Percentiles rank a stretch among this genome's conserved stretches.
phyloP scores from a whole-genome alignment of 805 yeast species.

The Kuraishia cidri region DNA sequence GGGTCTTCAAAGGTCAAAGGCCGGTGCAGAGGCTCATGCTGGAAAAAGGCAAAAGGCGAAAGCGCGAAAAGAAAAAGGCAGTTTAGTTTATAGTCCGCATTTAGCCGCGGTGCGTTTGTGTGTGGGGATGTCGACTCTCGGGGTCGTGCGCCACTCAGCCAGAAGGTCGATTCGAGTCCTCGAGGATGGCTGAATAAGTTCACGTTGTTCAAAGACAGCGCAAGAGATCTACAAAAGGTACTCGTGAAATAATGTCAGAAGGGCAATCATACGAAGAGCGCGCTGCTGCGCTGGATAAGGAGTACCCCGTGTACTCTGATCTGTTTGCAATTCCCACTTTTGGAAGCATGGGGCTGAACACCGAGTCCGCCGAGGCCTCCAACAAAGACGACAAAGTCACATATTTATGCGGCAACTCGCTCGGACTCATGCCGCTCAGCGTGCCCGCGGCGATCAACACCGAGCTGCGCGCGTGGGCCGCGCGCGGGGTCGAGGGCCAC shows the following conservation, averaged over 20 bases:
- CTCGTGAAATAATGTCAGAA: neutral
- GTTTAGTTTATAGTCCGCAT: too few species aligned
- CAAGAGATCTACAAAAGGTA: neutral
- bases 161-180: too few species aligned
- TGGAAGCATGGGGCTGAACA: slow-evolving; percentile 42
- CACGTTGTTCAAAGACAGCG: neutral
- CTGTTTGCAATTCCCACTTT: slow-evolving; percentile 64
- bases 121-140: too few species aligned
- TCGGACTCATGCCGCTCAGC: slow-evolving; percentile 77
- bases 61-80: too few species aligned
- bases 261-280: slow-evolving; percentile 4
- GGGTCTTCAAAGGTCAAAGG: too few species aligned
- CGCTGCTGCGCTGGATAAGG: slow-evolving; percentile 26
- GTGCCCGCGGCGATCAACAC: slow-evolving; percentile 47
- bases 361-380: slow-evolving; percentile 3
- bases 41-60: too few species aligned
- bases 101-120: too few species aligned
- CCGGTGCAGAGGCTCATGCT: too few species aligned
- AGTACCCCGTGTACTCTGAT: slow-evolving; percentile 27
- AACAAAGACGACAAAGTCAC: too few species aligned
- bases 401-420: slow-evolving; percentile 89
- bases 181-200: neutral
- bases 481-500: slow-evolving; percentile 78
- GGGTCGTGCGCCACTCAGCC: too few species aligned
- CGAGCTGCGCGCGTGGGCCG: slow-evolving; percentile 79